A percentile compares a stretch with the other conserved stretches of the same genome.
Evolutionary conservation across 164 flowering plant species (phyloP).

Genomic region (Magnolia kwangsiensis): DNA sequence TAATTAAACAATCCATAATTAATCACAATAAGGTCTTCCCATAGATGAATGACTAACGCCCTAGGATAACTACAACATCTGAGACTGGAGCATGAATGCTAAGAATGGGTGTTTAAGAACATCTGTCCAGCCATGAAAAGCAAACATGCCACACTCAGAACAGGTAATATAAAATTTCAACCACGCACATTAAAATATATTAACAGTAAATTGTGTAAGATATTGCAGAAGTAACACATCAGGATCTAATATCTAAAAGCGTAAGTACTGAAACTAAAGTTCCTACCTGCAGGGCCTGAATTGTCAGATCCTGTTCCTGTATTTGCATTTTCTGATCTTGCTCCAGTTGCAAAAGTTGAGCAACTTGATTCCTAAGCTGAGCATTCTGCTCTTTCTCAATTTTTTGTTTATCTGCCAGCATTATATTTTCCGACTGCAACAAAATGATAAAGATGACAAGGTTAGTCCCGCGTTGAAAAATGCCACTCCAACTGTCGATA

Average conservation of each 20-base stretch:
- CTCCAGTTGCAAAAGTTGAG: conserved; percentile 73
- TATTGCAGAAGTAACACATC: background rate
- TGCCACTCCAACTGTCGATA: background rate
- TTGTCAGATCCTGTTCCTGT: conserved; percentile 66
- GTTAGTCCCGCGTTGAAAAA: background rate
- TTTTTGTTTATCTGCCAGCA: conserved; percentile 72
- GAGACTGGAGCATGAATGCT: background rate
- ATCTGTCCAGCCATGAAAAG: background rate
- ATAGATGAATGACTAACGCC: too few species aligned
- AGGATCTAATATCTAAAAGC: background rate
- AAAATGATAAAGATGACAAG: conserved; percentile 5
- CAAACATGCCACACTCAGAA: background rate
- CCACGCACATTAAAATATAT: background rate
- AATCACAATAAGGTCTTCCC: too few species aligned
- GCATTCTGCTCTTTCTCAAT: conserved; percentile 88
- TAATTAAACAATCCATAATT: too few species aligned
- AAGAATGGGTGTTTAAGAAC: background rate
- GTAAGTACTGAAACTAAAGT: background rate
- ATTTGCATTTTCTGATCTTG: conserved; percentile 79
- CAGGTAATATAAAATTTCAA: background rate
- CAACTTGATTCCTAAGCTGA: conserved; percentile 83
- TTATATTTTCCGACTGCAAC: conserved; percentile 63
- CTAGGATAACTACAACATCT: too few species aligned
- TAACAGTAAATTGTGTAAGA: background rate
- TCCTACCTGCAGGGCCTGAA: conserved; percentile 73